Evolutionary conservation across 1,284 basidiomycete species (phyloP), one percentile per base, ranked within the genome.

Genomic region (Tetrapyrgos nigripes): DNA sequence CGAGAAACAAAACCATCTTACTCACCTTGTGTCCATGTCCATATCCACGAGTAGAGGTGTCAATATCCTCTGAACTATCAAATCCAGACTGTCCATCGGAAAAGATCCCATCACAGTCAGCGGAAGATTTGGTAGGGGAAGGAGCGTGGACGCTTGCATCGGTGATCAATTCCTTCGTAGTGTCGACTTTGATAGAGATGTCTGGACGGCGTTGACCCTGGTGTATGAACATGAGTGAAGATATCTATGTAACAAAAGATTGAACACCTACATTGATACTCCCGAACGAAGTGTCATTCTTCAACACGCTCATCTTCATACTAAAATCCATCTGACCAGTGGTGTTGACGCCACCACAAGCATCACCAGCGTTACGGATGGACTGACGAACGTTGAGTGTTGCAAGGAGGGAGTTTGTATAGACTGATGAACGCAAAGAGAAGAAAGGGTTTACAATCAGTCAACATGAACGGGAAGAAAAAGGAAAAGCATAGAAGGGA

Each of bases 361-460:
- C 19, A 53, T 72, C 68, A 35, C 65, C 65, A n/a, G 50, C 52
- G 5, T 68, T 64, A 3, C 74, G 73, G 47, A 81, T 70, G 48
- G 66, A 63, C 47, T 69, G 71, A 23, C 82, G 80, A 11, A 76
- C 79, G 60, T 84, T 83, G 43, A 83, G 73, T 3, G 79, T 80
- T 3, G 79, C 79, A 23, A 84, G 73, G n/a, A 83, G 70, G 13
- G 83, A 78, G 64, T 83, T 84, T 23, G 76, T 74, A 64, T 84
- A 84, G 10, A 83, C 78, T 81, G 50, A 4, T n/a, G 3, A 44
- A 13, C n/a, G n/a, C n/a, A 33, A 37, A 45, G 57, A 17, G 21
- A 27, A 26, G 3, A 17, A n/a, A n/a, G n/a, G n/a, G n/a, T n/a
- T n/a, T 14, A 31, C 29, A 44, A 26, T 13, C 29, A 24, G 17